Evolutionary conservation across 2,329 filamentous ascomycete genomes (phyloP).

Genomic region (Bipolaris cookei): DNA sequence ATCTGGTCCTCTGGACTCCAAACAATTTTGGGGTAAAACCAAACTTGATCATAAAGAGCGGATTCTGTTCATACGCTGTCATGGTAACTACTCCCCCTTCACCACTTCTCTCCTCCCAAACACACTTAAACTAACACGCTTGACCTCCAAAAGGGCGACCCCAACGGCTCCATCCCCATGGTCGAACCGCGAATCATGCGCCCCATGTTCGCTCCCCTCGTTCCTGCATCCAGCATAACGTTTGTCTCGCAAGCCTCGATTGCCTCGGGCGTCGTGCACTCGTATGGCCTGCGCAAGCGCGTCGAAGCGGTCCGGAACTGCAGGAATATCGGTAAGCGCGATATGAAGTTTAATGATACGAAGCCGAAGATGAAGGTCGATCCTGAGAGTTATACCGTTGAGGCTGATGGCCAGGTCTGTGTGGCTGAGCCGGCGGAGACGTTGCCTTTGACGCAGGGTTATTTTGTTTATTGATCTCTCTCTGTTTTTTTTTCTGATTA

Average conservation of each 20-base stretch:
- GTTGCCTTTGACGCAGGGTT: constrained; percentile 78
- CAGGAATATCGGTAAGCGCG: constrained; percentile 75
- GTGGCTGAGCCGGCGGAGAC: constrained; percentile 72
- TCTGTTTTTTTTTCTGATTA: not conserved
- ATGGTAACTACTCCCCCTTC: constrained; percentile 67
- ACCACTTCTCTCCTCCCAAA: not conserved
- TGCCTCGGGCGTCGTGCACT: constrained; percentile 67
- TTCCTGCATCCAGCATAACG: constrained; percentile 75
- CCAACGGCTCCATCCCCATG: constrained; percentile 72
- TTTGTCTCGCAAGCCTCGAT: constrained; percentile 82
- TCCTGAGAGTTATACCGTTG: constrained; percentile 85
- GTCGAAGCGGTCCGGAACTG: constrained; percentile 81
- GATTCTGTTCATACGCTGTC: constrained; percentile 79
- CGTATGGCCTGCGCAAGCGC: constrained; percentile 78
- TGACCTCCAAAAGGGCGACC: constrained; percentile 51
- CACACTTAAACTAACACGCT: not conserved
- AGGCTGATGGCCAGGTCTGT: constrained; percentile 80
- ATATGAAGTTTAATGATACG: constrained; percentile 88
- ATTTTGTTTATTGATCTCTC: constrained; percentile 70
- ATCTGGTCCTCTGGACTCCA: constrained; percentile 86
- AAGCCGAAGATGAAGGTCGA: constrained; percentile 91
- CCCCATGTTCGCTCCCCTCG: constrained; percentile 81
- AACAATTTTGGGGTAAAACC: constrained; percentile 89
- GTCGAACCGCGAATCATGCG: constrained; percentile 83
- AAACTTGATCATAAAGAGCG: constrained; percentile 80